Base-by-base conservation (phyloP, 768 basidiomycete genomes). In the Naganishia onofrii region DNA sequence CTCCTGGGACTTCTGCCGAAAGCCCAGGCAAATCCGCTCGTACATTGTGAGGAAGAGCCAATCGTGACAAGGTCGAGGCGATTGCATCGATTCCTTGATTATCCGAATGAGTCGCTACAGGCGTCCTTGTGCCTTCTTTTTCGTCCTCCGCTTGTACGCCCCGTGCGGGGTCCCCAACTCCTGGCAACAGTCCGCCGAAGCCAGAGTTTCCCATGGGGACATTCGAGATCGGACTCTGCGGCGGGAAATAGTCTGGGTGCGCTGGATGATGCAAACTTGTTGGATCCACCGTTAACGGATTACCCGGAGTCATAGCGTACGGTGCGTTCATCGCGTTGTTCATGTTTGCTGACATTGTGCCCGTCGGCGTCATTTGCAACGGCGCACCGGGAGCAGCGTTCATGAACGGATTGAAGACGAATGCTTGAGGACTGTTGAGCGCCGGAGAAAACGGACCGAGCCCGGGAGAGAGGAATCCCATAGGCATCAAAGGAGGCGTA, bases 331-430 rank as follows among this genome's bases (percentile, higher is more conserved):
- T 51, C 6, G 64, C 28, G 52, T 19, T 51, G 31, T 69, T 29
- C 32, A n/a, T 51, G 42, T 31, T 69, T 36, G 52, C 19, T 34
- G 67, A n/a, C 53, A 42, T 31, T 32, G 44, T 32, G 13, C 51
- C 70, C 7, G 63, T 56, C 28, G 67, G 71, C 4, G 66, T 67
- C 67, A 69, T 69, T 23, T 77, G 71, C 42, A 82, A 63, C 0
- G 87, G 88, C 31, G 87, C 88, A 51, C 88, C 88, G 0, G 87
- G 86, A 12, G 86, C 84, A n/a, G 87, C 82, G 71, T 88, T 88
- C 67, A 87, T 66, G 73, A 77, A 73, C 81, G 86, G 58, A 86
- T 88, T 87, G 87, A 75, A 77, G 17, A 66, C 55, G 63, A 75
- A 77, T 52, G 65, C 57, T 15, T 64, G 70, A 26, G 77, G 76